Evolutionary conservation across 148 eudicot genomes (phyloP).

Genomic region (Pouteria glomerata): DNA sequence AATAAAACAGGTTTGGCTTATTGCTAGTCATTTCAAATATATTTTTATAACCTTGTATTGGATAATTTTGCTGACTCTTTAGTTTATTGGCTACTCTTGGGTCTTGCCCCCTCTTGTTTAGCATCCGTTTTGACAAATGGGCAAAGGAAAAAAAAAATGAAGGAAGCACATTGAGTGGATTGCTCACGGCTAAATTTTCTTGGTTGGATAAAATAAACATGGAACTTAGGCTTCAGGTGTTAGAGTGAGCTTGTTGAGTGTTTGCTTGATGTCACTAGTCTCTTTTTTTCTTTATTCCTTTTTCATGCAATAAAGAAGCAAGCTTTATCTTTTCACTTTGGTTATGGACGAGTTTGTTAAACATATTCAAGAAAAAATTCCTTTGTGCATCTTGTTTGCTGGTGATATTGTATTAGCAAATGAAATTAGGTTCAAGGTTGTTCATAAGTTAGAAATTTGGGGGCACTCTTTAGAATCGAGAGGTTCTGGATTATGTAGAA

Average conservation of each 20-base stretch:
- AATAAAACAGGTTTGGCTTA: conserved; percentile 54
- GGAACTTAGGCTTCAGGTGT: not conserved
- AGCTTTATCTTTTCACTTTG: too few species aligned
- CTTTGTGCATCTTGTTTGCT: too few species aligned
- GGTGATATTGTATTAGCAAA: too few species aligned
- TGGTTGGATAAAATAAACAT: not conserved
- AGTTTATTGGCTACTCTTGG: not conserved
- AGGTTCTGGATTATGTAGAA: too few species aligned
- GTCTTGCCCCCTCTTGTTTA: not conserved
- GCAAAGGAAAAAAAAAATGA: not conserved
- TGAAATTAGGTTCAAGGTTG: too few species aligned
- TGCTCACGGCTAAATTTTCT: not conserved
- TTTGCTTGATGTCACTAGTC: not conserved
- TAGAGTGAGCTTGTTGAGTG: not conserved
- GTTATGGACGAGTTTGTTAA: too few species aligned
- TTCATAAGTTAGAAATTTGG: too few species aligned
- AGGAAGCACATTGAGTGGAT: not conserved
- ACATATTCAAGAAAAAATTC: too few species aligned
- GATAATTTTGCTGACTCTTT: not conserved
- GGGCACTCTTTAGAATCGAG: too few species aligned
- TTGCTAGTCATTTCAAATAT: not conserved
- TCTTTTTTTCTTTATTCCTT: not conserved
- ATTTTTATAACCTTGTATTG: not conserved
- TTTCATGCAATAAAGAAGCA: not conserved
- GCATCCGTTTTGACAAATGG: not conserved